phyloP scores from a whole-genome alignment of 208 protist genomes.

The Phytomonas francai region DNA sequence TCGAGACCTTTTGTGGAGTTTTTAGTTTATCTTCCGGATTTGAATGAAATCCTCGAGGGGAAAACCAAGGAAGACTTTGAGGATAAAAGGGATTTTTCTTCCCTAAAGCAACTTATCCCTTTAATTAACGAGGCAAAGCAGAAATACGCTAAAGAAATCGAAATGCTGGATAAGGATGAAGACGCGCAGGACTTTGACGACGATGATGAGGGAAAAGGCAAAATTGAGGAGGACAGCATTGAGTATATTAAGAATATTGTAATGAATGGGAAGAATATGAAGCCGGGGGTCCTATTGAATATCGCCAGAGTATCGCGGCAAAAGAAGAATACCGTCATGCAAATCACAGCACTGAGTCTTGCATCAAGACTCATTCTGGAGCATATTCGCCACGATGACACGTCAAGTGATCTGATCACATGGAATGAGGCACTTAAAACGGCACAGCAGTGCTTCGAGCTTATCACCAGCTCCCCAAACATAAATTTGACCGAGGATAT shows the following conservation, averaged over 20 bases:
- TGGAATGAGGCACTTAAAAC: slow-evolving; percentile 5
- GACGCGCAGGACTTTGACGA: slow-evolving; percentile 20
- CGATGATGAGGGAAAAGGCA: slow-evolving; percentile 25
- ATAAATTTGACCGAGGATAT: background rate
- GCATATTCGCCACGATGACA: background rate
- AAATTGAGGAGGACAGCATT: slow-evolving; percentile 17
- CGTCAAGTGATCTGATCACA: background rate
- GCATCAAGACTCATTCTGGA: slow-evolving; percentile 20
- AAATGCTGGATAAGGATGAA: slow-evolving; percentile 30
- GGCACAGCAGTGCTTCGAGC: slow-evolving; percentile 4
- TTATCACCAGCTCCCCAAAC: background rate
- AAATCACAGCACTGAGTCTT: slow-evolving; percentile 25
- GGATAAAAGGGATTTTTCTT: background rate
- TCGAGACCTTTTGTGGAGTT: background rate
- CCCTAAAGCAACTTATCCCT: background rate
- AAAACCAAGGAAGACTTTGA: background rate
- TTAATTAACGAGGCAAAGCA: background rate
- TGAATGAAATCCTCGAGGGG: slow-evolving; percentile 3
- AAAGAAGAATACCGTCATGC: slow-evolving; percentile 9
- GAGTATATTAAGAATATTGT: slow-evolving; percentile 6
- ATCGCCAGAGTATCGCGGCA: background rate
- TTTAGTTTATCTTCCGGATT: slow-evolving; percentile 4
- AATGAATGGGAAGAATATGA: background rate
- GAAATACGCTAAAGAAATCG: slow-evolving; percentile 14
- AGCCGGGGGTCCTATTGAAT: background rate